These are phyloP conservation scores for Xylariomycetidae sp. DNA, from an alignment of 2,329 filamentous ascomycete species.

Conservation along the genomic window DNA sequence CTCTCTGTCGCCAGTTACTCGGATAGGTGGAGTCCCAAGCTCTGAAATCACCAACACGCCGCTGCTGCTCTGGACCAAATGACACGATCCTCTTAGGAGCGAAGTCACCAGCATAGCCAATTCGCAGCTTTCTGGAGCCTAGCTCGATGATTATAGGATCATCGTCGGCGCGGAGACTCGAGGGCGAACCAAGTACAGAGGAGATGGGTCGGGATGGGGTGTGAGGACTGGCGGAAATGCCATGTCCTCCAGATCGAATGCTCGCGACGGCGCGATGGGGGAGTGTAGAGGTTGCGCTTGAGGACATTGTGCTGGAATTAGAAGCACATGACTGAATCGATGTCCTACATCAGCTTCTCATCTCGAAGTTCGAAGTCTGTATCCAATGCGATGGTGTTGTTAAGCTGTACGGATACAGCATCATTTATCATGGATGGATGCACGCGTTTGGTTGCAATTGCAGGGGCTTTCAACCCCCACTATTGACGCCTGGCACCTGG, in stretches of 20 bases:
- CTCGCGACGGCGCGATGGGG: conserved; percentile 55
- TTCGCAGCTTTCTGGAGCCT: conserved; percentile 71
- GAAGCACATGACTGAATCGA: too few relatives aligned
- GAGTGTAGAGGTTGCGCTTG: conserved; percentile 38
- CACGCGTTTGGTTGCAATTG: too few relatives aligned
- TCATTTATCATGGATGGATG: too few relatives aligned
- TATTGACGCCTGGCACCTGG: too few relatives aligned
- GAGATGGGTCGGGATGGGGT: conserved; percentile 51
- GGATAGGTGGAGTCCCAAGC: conserved; percentile 57
- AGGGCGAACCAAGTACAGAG: conserved; percentile 54
- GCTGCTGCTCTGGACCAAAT: conserved; percentile 71
- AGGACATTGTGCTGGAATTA: conserved; percentile 44
- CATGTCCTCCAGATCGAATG: conserved; percentile 43
- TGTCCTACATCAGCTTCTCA: too few relatives aligned
- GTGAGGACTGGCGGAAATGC: conserved; percentile 42
- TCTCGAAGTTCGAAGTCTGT: too few relatives aligned
- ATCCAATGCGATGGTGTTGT: too few relatives aligned
- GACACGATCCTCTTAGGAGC: conserved; percentile 65
- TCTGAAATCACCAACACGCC: conserved; percentile 77
- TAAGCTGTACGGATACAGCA: too few relatives aligned
- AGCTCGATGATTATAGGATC: conserved; percentile 81
- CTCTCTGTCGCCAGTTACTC: conserved; percentile 42
- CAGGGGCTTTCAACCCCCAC: too few relatives aligned
- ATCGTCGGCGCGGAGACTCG: conserved; percentile 68
- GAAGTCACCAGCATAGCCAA: conserved; percentile 83